Evolutionary conservation across 768 basidiomycete genomes (phyloP).

Genomic region (Podaxis sp.): DNA sequence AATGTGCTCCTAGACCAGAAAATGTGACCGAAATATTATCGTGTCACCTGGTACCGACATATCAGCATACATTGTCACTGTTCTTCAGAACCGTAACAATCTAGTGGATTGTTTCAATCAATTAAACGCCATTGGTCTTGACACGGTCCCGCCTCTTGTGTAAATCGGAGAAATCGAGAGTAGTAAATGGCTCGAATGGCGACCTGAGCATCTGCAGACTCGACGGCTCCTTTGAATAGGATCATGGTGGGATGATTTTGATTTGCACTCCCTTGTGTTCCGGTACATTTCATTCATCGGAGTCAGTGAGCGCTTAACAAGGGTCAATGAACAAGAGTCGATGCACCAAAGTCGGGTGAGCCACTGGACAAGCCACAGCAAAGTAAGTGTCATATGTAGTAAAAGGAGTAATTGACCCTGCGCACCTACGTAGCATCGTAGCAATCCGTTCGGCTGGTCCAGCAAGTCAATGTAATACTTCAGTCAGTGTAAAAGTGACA

Average conservation of each 20-base stretch:
- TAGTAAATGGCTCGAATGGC: slow-evolving; percentile 16
- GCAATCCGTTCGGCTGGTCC: neutral
- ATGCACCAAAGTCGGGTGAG: neutral
- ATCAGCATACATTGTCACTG: too few species aligned
- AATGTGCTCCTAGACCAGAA: too few species aligned
- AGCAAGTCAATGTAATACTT: neutral
- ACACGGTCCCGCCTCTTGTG: neutral
- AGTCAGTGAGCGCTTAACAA: neutral
- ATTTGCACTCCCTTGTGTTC: neutral
- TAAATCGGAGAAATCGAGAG: neutral
- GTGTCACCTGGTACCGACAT: too few species aligned
- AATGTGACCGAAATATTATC: too few species aligned
- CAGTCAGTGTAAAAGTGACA: neutral
- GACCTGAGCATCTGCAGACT: slow-evolving; percentile 20
- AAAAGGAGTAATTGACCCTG: neutral
- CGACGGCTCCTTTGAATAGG: neutral
- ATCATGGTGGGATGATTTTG: neutral
- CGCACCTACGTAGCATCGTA: neutral
- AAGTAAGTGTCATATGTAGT: neutral
- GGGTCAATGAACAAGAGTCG: neutral
- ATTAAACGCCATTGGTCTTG: neutral
- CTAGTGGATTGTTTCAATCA: too few species aligned
- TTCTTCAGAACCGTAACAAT: too few species aligned
- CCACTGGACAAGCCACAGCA: neutral
- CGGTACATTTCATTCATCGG: neutral